A percentile compares a stretch with the other conserved stretches of the same genome.
Conservation (phyloP, 1,139 yeast genomes). For the Candida freyschussii region DNA sequence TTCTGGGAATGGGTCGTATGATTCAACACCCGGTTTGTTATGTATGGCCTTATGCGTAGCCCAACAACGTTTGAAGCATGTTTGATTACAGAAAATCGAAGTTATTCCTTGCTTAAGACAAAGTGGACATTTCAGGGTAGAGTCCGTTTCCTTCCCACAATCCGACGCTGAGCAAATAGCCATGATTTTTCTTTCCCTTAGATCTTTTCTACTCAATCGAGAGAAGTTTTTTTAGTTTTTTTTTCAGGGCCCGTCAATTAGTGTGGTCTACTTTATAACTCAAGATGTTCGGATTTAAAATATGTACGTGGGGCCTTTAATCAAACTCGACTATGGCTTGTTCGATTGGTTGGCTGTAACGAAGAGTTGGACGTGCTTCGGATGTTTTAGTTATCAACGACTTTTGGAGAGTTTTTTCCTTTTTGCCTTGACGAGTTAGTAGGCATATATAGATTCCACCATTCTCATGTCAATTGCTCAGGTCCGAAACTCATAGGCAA, state of each 20-base stretch:
- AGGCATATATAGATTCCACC: too few relatives aligned
- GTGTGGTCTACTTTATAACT: background rate
- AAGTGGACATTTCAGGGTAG: slow-evolving; percentile 82
- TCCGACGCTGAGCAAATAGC: slow-evolving; percentile 50
- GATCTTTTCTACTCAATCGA: background rate
- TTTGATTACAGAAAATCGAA: slow-evolving; percentile 74
- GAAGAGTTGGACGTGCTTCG: too few relatives aligned
- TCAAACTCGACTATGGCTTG: too few relatives aligned
- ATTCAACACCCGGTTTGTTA: slow-evolving; percentile 36
- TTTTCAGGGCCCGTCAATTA: too few relatives aligned
- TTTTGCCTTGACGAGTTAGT: too few relatives aligned
- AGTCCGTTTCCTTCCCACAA: slow-evolving; percentile 78
- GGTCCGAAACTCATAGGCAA: slow-evolving; percentile 90
- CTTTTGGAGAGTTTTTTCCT: too few relatives aligned
- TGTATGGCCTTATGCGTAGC: slow-evolving; percentile 48
- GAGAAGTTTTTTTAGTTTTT: slow-evolving; percentile 6
- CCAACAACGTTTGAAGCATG: slow-evolving; percentile 81
- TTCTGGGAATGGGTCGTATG: slow-evolving; percentile 84
- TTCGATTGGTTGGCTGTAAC: too few relatives aligned
- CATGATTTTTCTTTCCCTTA: slow-evolving; percentile 3
- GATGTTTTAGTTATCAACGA: too few relatives aligned
- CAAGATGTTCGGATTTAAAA: slow-evolving; percentile 1
- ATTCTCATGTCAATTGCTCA: slow-evolving; percentile 41
- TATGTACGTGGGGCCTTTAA: too few relatives aligned
- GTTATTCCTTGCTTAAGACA: slow-evolving; percentile 70